Base-by-base conservation (phyloP, 75 land plant genomes). In the Pinus albicaulis region DNA sequence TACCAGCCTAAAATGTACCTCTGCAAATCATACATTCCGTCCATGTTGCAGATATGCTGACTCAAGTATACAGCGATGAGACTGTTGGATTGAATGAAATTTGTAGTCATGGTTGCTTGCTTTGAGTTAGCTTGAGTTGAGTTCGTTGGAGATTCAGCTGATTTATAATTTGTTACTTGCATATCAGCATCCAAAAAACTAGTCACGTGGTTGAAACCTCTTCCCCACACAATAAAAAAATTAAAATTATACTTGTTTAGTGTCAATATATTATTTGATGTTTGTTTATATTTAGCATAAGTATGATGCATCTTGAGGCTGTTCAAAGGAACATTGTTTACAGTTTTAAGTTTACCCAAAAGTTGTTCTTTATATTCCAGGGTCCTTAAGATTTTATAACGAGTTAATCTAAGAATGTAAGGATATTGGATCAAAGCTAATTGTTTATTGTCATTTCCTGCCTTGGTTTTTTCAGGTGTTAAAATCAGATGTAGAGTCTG, bases 401-500 rank as follows among this genome's bases (percentile, higher is more conserved):
- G 5, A 38, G 52, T 7, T 7, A 7, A 44, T 7, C 52, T 44
- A 44, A 44, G 52, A 44, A 44, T 44, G 52, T 44, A 44, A 44
- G 7, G 10, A 7, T 44, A 44, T 44, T 44, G 52, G 52, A 7
- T 44, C 8, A 7, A 44, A 44, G 53, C 13, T 48, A 48, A 48
- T 11, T 11, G 53, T 48, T 13, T 24, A 7, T 44, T 55, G 57
- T 15, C 14, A 7, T 72, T 72, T 72, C 7, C 56, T 55, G 15
- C 53, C 12, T 11, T 72, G 74, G 5, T 74, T 60, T 66, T 1
- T 60, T 55, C 78, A 94, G 97, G 93, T 98, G 16, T 14, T 73
- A 36, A 91, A 88, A 69, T 80, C 80, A 73, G 99, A 94, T 84
- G 99, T 91, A 60, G 95, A 98, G 78, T 91, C 99, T 84, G 99